phyloP scores from a whole-genome alignment of 352 stramenopile genomes.

The Phytophthora cactorum region DNA sequence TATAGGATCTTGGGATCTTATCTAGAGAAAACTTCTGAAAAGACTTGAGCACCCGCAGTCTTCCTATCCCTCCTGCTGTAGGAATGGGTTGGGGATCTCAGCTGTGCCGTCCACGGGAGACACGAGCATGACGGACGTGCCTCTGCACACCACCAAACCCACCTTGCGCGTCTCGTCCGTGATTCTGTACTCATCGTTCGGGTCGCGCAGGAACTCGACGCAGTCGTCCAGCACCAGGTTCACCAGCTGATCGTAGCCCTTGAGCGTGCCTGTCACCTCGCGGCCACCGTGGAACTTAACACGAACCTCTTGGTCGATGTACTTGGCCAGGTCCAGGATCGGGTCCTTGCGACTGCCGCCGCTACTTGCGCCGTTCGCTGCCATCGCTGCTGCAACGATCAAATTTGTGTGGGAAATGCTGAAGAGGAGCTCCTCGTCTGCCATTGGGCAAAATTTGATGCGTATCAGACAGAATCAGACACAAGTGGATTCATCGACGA shows the following conservation, averaged over 20 bases:
- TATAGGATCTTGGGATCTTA: constrained; percentile 27
- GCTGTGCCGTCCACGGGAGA: constrained; percentile 91
- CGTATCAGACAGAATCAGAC: constrained; percentile 33
- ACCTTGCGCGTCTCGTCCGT: constrained; percentile 93
- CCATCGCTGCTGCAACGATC: constrained; percentile 38
- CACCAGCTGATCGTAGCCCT: constrained; percentile 97
- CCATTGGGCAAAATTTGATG: constrained; percentile 26
- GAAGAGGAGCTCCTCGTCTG: background rate
- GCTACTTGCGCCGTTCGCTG: constrained; percentile 56
- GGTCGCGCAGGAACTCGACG: constrained; percentile 94
- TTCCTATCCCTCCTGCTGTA: constrained; percentile 81
- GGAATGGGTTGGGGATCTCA: constrained; percentile 93
- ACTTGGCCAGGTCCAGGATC: constrained; percentile 95
- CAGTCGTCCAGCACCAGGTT: constrained; percentile 98
- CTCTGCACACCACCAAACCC: constrained; percentile 94
- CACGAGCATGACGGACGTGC: constrained; percentile 92
- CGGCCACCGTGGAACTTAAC: constrained; percentile 95
- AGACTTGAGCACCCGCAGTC: background rate
- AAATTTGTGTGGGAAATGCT: constrained; percentile 18
- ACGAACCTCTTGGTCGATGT: constrained; percentile 94
- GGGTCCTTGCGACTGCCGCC: constrained; percentile 66
- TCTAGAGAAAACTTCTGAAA: constrained; percentile 20
- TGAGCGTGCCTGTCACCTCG: constrained; percentile 92
- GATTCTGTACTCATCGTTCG: constrained; percentile 89
- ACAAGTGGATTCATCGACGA: constrained; percentile 18